A percentile compares a stretch with the other conserved stretches of the same genome.
Evolutionary conservation across 2,329 filamentous ascomycete species (phyloP).

Genomic region (Talaromyces sp.): DNA sequence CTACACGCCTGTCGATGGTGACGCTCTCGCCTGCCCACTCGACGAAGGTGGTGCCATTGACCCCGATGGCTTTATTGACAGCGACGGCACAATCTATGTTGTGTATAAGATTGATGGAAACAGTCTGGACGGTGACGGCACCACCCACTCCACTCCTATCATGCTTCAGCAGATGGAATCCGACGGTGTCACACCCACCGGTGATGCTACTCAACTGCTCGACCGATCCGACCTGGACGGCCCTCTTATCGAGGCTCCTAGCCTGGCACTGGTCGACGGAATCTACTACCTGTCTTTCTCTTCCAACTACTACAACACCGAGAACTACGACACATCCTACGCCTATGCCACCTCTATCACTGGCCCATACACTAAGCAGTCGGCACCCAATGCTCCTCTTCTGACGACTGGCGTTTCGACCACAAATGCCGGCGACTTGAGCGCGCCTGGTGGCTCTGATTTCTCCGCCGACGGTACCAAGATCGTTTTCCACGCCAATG

Average conservation of each 20-base stretch:
- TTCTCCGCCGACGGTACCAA: conserved; percentile 20
- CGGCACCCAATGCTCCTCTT: conserved; percentile 16
- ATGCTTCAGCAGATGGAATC: conserved; percentile 50
- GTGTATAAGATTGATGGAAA: conserved; percentile 62
- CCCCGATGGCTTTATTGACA: conserved; percentile 51
- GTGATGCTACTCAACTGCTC: conserved; percentile 46
- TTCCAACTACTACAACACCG: conserved; percentile 49
- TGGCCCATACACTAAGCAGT: conserved; percentile 26
- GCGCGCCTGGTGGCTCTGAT: conserved; percentile 26
- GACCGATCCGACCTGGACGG: conserved; percentile 56
- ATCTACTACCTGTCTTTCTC: conserved; percentile 55
- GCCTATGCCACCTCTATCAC: conserved; percentile 37
- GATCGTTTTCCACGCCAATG: conserved; percentile 25
- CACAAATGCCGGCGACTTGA: conserved; percentile 19
- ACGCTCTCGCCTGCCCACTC: conserved; percentile 47
- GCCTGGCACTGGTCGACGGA: conserved; percentile 41
- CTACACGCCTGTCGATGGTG: conserved; percentile 37
- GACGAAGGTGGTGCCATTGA: conserved; percentile 55
- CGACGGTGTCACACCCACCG: conserved; percentile 48
- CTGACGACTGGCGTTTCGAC: conserved; percentile 19
- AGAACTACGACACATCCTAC: conserved; percentile 52
- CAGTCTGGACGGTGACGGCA: conserved; percentile 37
- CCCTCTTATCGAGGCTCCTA: conserved; percentile 54
- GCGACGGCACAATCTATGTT: conserved; percentile 49
- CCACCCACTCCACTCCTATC: conserved; percentile 48